Percentiles rank a stretch among this genome's conserved stretches.
Evolutionary conservation across 352 stramenopile species (phyloP).

Genomic region (Phytophthora pluvialis): DNA sequence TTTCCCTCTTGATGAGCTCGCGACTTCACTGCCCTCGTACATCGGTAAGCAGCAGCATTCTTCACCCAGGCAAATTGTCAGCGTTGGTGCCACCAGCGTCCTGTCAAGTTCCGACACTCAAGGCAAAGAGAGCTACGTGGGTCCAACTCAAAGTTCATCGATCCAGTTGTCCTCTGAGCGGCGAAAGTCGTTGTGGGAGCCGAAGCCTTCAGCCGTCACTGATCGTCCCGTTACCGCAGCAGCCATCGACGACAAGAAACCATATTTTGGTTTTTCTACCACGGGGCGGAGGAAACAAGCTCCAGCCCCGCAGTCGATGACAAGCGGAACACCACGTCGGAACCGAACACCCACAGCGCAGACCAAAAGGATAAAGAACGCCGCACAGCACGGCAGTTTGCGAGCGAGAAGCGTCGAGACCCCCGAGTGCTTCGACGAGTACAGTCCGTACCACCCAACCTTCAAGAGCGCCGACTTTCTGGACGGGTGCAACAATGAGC

Average conservation of each 20-base stretch:
- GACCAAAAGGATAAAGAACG: constrained; percentile 21
- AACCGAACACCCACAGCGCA: constrained; percentile 20
- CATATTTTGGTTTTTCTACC: constrained; percentile 16
- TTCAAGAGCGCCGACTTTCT: constrained; percentile 55
- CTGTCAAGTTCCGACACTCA: constrained; percentile 3
- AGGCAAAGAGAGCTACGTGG: neutral
- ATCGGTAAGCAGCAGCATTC: neutral
- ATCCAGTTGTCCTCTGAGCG: constrained; percentile 25
- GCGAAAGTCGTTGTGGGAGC: constrained; percentile 38
- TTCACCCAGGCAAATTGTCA: neutral
- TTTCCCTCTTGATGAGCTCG: constrained; percentile 37
- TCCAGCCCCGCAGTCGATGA: neutral
- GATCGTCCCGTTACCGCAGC: neutral
- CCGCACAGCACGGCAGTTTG: constrained; percentile 14
- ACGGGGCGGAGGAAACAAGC: constrained; percentile 17
- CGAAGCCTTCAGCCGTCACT: constrained; percentile 3
- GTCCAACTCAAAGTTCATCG: neutral
- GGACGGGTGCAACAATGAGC: constrained; percentile 43
- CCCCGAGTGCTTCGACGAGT: constrained; percentile 79
- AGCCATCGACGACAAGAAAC: constrained; percentile 28
- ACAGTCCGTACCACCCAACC: constrained; percentile 78
- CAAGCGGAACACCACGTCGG: neutral
- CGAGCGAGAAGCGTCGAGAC: constrained; percentile 22
- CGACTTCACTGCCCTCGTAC: constrained; percentile 29
- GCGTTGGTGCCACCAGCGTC: neutral